Percentiles rank a stretch among this genome's conserved stretches.
Evolutionary conservation across 1,139 yeast genomes (phyloP).

Genomic region (Protomyces arabidopsidicola): DNA sequence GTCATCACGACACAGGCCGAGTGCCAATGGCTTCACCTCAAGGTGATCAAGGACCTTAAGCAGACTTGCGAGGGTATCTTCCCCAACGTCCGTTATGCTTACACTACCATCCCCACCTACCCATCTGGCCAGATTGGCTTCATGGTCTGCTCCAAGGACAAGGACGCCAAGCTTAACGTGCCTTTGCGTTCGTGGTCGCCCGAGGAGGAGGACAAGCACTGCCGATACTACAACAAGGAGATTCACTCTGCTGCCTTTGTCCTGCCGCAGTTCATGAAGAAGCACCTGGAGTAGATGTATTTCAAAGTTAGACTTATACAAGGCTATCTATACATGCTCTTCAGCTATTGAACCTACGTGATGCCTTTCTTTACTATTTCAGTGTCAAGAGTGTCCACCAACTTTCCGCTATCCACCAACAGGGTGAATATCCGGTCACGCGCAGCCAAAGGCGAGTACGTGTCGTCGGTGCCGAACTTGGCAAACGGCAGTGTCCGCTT

Average conservation of each 20-base stretch:
- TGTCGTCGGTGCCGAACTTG: constrained; percentile 47
- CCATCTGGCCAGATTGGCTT: constrained; percentile 96
- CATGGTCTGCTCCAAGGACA: constrained; percentile 70
- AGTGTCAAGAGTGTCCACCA: background rate
- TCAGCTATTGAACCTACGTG: background rate
- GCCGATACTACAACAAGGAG: constrained; percentile 66
- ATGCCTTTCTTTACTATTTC: background rate
- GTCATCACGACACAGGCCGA: constrained; percentile 88
- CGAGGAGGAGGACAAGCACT: constrained; percentile 50
- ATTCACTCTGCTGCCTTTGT: constrained; percentile 79
- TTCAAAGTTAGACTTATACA: background rate
- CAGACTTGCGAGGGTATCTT: constrained; percentile 65
- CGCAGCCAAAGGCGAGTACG: constrained; percentile 39
- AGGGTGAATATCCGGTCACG: constrained; percentile 8
- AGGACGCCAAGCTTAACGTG: constrained; percentile 47
- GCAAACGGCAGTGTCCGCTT: constrained; percentile 47
- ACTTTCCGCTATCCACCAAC: background rate
- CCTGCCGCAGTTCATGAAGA: constrained; percentile 79
- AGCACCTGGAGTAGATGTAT: constrained; percentile 36
- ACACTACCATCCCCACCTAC: constrained; percentile 79
- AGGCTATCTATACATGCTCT: background rate
- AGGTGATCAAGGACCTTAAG: constrained; percentile 58
- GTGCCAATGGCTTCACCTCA: constrained; percentile 82
- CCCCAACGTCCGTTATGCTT: constrained; percentile 54
- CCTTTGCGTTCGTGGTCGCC: constrained; percentile 54